Base-by-base conservation (phyloP, 768 basidiomycete species). In the Pseudohyphozyma bogoriensis region DNA sequence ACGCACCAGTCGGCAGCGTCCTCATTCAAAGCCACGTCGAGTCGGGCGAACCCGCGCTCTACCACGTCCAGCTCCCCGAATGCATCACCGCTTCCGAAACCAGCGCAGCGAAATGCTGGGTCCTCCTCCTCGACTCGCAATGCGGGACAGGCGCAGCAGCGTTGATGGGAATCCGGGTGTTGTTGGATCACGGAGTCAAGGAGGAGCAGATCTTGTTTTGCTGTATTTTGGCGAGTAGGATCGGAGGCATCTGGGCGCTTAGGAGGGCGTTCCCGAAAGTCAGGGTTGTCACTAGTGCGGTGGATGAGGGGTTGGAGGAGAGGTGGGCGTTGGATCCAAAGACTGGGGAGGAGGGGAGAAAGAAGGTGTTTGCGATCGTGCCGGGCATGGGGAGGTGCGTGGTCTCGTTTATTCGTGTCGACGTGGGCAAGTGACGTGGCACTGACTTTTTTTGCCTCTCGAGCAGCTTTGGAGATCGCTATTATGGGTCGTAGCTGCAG, bases 371-470 rank as follows among this genome's bases (percentile, higher is more conserved):
- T 85, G 78, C 85, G 18, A 83, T 90, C 77, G 32, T 60, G 64
- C 89, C 89, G 33, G 89, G 89, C 16, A 84, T 91, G 82, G 89
- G 89, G 1, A n/a, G n/a, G n/a, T n/a, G n/a, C n/a, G n/a, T n/a
- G n/a, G n/a, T n/a, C n/a, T n/a, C n/a, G n/a, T n/a, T n/a, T n/a
- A n/a, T n/a, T n/a, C n/a, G n/a, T n/a, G n/a, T n/a, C n/a, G n/a
- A n/a, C n/a, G n/a, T n/a, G n/a, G n/a, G n/a, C n/a, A n/a, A n/a
- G n/a, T n/a, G n/a, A n/a, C n/a, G n/a, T n/a, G n/a, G n/a, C n/a
- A n/a, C n/a, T n/a, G n/a, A n/a, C n/a, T n/a, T n/a, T n/a, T n/a
- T n/a, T n/a, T n/a, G n/a, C n/a, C n/a, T n/a, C n/a, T n/a, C n/a
- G n/a, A 58, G 58, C 12, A 86, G 88, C 56, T 89, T 90, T 54